phyloP scores from a whole-genome alignment of 441 rosid species.

The Populus hybrid region DNA sequence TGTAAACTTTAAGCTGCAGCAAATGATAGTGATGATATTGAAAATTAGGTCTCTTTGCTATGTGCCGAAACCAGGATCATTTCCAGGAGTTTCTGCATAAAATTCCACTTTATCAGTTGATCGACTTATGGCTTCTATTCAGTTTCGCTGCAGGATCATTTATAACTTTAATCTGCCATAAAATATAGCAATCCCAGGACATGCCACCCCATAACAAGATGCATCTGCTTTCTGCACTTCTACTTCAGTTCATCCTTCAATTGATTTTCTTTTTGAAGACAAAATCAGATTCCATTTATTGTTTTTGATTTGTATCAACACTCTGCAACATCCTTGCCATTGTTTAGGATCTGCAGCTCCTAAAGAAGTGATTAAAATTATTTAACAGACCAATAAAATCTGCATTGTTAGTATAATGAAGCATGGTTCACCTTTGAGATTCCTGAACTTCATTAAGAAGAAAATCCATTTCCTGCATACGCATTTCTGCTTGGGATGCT shows the following conservation, averaged over 20 bases:
- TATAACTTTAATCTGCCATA: background rate
- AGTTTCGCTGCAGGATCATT: background rate
- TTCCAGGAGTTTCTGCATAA: slow-evolving; percentile 39
- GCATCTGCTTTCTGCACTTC: background rate
- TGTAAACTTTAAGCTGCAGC: slow-evolving; percentile 27
- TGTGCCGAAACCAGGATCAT: slow-evolving; percentile 33
- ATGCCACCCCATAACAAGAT: background rate
- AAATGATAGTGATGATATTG: slow-evolving; percentile 45
- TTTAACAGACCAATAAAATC: background rate
- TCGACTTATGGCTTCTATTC: background rate
- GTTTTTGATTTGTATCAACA: background rate
- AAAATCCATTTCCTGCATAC: slow-evolving; percentile 20
- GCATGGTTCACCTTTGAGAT: slow-evolving; percentile 12
- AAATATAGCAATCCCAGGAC: background rate
- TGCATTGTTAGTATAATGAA: slow-evolving; percentile 1
- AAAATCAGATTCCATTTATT: background rate
- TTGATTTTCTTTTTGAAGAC: background rate
- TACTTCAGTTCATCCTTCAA: background rate
- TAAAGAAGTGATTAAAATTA: background rate
- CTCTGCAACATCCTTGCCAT: background rate
- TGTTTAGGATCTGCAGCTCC: background rate
- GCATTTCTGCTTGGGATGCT: slow-evolving; percentile 28
- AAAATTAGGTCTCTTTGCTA: slow-evolving; percentile 51
- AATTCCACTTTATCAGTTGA: background rate
- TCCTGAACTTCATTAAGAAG: slow-evolving; percentile 21